Base-by-base conservation (phyloP, 2,329 filamentous ascomycete genomes). In the Hypocreales sp. region DNA sequence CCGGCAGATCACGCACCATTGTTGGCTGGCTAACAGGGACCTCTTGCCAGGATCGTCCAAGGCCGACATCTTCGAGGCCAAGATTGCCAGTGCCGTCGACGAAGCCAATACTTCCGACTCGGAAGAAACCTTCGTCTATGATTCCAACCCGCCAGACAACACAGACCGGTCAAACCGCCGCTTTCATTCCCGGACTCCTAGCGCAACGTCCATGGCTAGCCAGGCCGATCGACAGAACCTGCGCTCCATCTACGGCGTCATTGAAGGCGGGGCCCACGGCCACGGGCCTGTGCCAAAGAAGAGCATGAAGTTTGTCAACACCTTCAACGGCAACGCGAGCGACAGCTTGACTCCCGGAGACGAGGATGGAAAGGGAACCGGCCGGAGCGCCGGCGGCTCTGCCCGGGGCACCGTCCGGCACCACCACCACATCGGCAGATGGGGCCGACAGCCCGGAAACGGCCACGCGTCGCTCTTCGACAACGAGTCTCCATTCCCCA, bases 101-200 rank as follows among this genome's bases (percentile, higher is more conserved):
- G 86, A 95, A 51, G 84, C 83, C 24, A 81, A 94, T 50, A 92
- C 87, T 9, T 94, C 87, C 6, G 90, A 98, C 50, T 95, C 87
- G 2, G 90, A 94, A 44, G 90, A 95, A 53, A 95, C 90, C 0
- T 98, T 95, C 51, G 90, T 98, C 11, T 98, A 98, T 55, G 90
- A 98, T 52, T 95, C 90, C 15, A 98, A 98, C 45, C 90, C 87
- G 8, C 80, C 82, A 27, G 73, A 79, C 38, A 53, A 47, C 26
- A 61, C 58, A 26, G 70, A 75, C 29, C 61, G 72, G 22, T 36
- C 45, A 20, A 68, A 68, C n/a, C 69, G 72, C 36, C 71, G 84
- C 34, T 83, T 87, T 51, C 87, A 95, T 54, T 95, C 87, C 13
- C 73, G 90, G 35, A 98, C 90, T 2, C 90, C 90, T 6, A 95